A percentile compares a stretch with the other conserved stretches of the same genome.
Evolutionary conservation across 306 rosid genomes (phyloP).

Genomic region (Prinsepia uniflora): DNA sequence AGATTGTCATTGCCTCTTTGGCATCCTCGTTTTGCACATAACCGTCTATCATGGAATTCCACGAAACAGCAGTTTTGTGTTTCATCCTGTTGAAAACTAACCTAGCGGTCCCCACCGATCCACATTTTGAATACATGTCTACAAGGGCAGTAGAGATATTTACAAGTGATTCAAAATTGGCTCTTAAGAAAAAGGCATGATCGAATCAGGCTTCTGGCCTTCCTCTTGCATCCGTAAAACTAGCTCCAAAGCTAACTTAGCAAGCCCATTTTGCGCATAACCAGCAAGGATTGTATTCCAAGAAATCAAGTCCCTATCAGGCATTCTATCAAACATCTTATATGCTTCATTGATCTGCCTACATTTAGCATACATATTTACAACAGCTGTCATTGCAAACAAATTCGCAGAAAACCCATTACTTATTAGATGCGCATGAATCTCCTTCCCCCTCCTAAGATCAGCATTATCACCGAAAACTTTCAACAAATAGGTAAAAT

Average conservation of each 20-base stretch:
- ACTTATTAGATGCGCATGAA: constrained; percentile 63
- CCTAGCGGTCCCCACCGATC: constrained; percentile 47
- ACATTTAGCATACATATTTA: constrained; percentile 69
- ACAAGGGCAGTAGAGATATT: constrained; percentile 60
- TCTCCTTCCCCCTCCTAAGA: constrained; percentile 63
- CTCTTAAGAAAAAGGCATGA: constrained; percentile 60
- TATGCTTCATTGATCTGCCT: constrained; percentile 58
- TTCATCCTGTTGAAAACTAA: constrained; percentile 58
- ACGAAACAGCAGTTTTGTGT: constrained; percentile 64
- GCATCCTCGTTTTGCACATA: constrained; percentile 61
- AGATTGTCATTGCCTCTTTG: constrained; percentile 53
- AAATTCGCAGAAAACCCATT: constrained; percentile 62
- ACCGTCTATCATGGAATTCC: constrained; percentile 90
- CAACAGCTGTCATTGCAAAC: constrained; percentile 82
- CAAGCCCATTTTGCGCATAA: constrained; percentile 73
- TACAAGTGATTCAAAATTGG: constrained; percentile 58
- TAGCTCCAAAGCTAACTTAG: constrained; percentile 47
- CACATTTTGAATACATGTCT: constrained; percentile 85
- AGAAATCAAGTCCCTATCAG: constrained; percentile 66
- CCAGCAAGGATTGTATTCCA: constrained; percentile 83
- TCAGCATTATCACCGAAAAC: constrained; percentile 62
- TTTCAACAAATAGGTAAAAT: constrained; percentile 80
- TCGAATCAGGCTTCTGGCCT: constrained; percentile 63
- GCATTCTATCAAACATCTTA: constrained; percentile 90
- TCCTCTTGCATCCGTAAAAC: constrained; percentile 63